Percentiles rank a stretch among this genome's conserved stretches.
phyloP scores from a whole-genome alignment of 2,329 filamentous ascomycete genomes.

The Rhynchosporium secalis region DNA sequence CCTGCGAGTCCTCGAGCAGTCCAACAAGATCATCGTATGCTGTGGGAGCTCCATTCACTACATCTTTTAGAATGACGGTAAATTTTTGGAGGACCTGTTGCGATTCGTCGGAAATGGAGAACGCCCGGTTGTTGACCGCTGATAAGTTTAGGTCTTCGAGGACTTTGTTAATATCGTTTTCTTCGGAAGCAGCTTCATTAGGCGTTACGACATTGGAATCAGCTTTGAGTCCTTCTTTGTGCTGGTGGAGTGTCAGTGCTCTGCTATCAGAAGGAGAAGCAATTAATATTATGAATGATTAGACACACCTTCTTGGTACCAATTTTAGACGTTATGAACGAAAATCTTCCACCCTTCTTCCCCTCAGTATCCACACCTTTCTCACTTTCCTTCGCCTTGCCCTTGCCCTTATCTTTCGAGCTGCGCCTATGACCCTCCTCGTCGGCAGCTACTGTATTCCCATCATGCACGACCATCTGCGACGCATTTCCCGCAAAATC shows the following conservation, averaged over 20 bases:
- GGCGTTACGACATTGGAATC: constrained; percentile 41
- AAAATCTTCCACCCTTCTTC: constrained; percentile 44
- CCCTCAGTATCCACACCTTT: constrained; percentile 38
- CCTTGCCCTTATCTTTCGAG: constrained; percentile 31
- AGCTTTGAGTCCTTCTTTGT: constrained; percentile 41
- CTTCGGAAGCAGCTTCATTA: constrained; percentile 51
- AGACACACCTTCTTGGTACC: constrained; percentile 33
- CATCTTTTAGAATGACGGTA: constrained; percentile 86
- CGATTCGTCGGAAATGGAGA: constrained; percentile 81
- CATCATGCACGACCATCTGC: constrained; percentile 47
- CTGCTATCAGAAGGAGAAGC: neutral
- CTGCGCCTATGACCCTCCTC: constrained; percentile 31
- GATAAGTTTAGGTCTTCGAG: constrained; percentile 83
- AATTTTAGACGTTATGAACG: constrained; percentile 39
- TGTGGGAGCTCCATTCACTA: constrained; percentile 88
- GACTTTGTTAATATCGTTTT: constrained; percentile 73
- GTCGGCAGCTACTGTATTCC: constrained; percentile 40
- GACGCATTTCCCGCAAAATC: constrained; percentile 32
- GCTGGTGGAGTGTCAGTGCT: constrained; percentile 41
- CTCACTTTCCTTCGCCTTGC: constrained; percentile 37
- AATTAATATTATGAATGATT: neutral
- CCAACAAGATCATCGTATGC: constrained; percentile 83
- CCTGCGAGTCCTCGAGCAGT: constrained; percentile 62
- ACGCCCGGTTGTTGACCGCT: constrained; percentile 80
- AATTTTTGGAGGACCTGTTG: constrained; percentile 80